phyloP scores from a whole-genome alignment of 192 early-diverging fungal genomes.

The Podila epigama region DNA sequence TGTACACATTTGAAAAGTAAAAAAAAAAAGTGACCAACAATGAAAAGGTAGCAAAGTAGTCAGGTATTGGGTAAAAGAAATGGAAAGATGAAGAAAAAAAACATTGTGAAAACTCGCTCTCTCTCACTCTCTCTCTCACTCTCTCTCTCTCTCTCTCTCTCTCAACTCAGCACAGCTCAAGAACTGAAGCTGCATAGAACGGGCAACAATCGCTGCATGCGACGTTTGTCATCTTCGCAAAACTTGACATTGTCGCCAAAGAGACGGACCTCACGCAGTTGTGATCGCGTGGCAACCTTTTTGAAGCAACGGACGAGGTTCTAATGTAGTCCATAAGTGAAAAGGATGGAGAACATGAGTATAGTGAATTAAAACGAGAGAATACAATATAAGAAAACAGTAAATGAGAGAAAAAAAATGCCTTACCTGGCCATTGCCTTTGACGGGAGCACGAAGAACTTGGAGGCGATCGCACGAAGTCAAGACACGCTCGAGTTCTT shows the following conservation, averaged over 20 bases:
- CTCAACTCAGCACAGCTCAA: constrained; percentile 1
- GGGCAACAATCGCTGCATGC: constrained; percentile 46
- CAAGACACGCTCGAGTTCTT: constrained; percentile 39
- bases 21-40: too few relatives aligned
- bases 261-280: constrained; percentile 37
- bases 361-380: background rate
- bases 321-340: constrained; percentile 4
- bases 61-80: too few relatives aligned
- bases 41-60: too few relatives aligned
- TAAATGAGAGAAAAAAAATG: background rate
- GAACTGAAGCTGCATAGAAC: constrained; percentile 42
- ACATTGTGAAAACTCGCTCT: background rate
- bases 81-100: too few relatives aligned
- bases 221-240: constrained; percentile 47
- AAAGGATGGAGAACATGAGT: background rate
- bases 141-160: constrained; percentile 1
- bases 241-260: constrained; percentile 53
- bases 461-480: constrained; percentile 44
- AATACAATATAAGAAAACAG: background rate
- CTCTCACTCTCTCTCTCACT: too few relatives aligned
- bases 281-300: constrained; percentile 24
- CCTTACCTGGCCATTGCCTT: constrained; percentile 50
- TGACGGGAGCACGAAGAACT: constrained; percentile 45
- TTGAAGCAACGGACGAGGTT: constrained; percentile 48
- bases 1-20: too few relatives aligned